A percentile compares a stretch with the other conserved stretches of the same genome.
Evolutionary conservation across 805 yeast species (phyloP).

Genomic region (Pichia scutulata): DNA sequence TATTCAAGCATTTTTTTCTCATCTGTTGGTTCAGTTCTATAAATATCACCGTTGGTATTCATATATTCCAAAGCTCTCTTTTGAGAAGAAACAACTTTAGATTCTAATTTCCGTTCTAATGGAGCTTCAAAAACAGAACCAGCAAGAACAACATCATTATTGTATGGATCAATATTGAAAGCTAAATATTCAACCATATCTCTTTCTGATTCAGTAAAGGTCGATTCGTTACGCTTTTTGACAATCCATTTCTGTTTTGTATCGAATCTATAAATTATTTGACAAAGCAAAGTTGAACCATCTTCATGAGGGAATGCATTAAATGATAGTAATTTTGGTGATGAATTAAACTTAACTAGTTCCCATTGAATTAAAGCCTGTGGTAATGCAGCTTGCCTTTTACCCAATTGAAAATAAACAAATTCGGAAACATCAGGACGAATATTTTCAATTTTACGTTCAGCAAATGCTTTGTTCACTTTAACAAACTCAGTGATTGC

Average conservation of each 20-base stretch:
- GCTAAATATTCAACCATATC: slow-evolving; percentile 56
- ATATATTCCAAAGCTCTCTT: slow-evolving; percentile 24
- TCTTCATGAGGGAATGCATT: slow-evolving; percentile 42
- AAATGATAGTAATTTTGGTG: slow-evolving; percentile 68
- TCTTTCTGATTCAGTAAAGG: slow-evolving; percentile 38
- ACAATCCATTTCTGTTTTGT: slow-evolving; percentile 53
- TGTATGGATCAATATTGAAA: slow-evolving; percentile 52
- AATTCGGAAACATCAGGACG: slow-evolving; percentile 46
- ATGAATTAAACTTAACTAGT: slow-evolving; percentile 54
- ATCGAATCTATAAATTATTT: slow-evolving; percentile 54
- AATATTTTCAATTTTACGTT: slow-evolving; percentile 40
- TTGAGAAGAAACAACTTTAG: slow-evolving; percentile 23
- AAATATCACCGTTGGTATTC: slow-evolving; percentile 31
- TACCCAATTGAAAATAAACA: slow-evolving; percentile 51
- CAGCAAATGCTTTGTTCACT: slow-evolving; percentile 78
- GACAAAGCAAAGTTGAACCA: slow-evolving; percentile 32
- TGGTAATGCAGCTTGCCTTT: slow-evolving; percentile 51
- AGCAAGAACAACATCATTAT: slow-evolving; percentile 50
- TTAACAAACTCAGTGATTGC: slow-evolving; percentile 72
- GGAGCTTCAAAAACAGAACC: slow-evolving; percentile 61
- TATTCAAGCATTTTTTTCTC: slow-evolving; percentile 14
- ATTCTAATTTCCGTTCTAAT: slow-evolving; percentile 30
- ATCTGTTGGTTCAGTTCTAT: slow-evolving; percentile 29
- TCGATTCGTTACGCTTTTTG: slow-evolving; percentile 35
- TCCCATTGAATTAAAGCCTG: slow-evolving; percentile 65